Evolutionary conservation across 495 filamentous ascomycete genomes (phyloP), one percentile per base, ranked within the genome.

Genomic region (Tetracladium marchalianum): DNA sequence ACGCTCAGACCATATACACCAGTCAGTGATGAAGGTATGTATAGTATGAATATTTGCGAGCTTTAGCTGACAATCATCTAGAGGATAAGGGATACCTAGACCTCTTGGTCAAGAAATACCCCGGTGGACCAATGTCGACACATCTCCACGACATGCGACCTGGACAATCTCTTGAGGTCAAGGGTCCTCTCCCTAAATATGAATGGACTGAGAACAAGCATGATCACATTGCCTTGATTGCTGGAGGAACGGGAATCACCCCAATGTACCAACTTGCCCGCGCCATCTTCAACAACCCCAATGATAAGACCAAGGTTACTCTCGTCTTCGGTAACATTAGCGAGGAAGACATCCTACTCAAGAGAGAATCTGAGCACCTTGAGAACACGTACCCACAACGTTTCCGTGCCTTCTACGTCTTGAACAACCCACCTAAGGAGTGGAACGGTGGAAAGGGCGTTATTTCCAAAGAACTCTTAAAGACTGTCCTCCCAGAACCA

Each of bases 111-210:
- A 98, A 98, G 74, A 73, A 72, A 57, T 98, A 98, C 69, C 80
- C 84, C 50, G 72, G 78, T 56, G 92, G 92, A 15, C 83, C 87
- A 37, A 97, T 98, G 93, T 88, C 82, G 42, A 75, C 80, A 48
- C 84, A 95, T 66, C 42, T 98, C 12, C 89, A 96, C 70, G 73
- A 72, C 53, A 77, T 98, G 85, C 70, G 70, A 31, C 78, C 82
- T 44, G 81, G 85, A 54, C 80, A 97, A 63, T 68, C 72, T 31
- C 77, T 98, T 38, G 80, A 87, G 31, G 77, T 97, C 72, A 98
- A 98, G 72, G 92, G 92, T 12, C 92, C 92, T 0, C 76, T 98
- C 13, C 85, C 87, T 47, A 98, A 98, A 68, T 98, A 96, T 68
- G 71, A 78, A 18, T 97, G 88, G 89, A 59, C 76, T 35, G 55